Conservation (phyloP, 352 stramenopile species). For the Pilasporangium apinafurcum region DNA sequence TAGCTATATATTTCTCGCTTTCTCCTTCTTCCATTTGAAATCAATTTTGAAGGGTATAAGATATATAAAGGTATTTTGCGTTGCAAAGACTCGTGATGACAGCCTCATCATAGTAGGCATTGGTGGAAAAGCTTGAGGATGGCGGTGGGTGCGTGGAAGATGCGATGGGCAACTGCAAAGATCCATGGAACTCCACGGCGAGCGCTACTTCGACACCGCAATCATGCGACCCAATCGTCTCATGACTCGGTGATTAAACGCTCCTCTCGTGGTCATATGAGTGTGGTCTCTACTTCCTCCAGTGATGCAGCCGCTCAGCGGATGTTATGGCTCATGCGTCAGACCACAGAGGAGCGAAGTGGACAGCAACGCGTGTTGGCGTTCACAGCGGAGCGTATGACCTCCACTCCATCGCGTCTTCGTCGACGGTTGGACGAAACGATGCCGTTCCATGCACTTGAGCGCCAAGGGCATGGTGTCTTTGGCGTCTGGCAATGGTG, state of each 20-base stretch:
- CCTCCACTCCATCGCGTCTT: slow-evolving; percentile 13
- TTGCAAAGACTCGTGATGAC: too few relatives aligned
- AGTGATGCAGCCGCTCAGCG: slow-evolving; percentile 20
- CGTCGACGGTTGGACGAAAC: slow-evolving; percentile 15
- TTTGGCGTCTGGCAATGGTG: slow-evolving; percentile 54
- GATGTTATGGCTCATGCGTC: slow-evolving; percentile 21
- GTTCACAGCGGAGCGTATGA: slow-evolving; percentile 18
- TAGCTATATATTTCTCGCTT: too few relatives aligned
- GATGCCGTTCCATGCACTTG: slow-evolving; percentile 50
- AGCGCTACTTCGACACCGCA: slow-evolving; percentile 11
- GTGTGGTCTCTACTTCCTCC: slow-evolving; percentile 8
- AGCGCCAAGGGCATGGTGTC: slow-evolving; percentile 58
- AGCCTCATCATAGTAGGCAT: too few relatives aligned
- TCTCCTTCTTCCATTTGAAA: too few relatives aligned
- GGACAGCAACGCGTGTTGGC: slow-evolving; percentile 26
- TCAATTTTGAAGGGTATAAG: too few relatives aligned
- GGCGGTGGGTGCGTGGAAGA: too few relatives aligned
- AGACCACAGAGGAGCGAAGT: slow-evolving; percentile 3
- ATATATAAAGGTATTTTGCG: too few relatives aligned
- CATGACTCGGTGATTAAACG: too few relatives aligned
- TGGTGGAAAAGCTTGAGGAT: too few relatives aligned
- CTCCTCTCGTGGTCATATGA: slow-evolving; percentile 31
- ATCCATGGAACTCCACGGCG: slow-evolving; percentile 44
- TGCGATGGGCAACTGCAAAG: too few relatives aligned
- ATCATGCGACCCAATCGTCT: too few relatives aligned